A percentile compares a stretch with the other conserved stretches of the same genome.
Evolutionary conservation across 139 green algal species (phyloP).

Genomic region (Closterium sp.): DNA sequence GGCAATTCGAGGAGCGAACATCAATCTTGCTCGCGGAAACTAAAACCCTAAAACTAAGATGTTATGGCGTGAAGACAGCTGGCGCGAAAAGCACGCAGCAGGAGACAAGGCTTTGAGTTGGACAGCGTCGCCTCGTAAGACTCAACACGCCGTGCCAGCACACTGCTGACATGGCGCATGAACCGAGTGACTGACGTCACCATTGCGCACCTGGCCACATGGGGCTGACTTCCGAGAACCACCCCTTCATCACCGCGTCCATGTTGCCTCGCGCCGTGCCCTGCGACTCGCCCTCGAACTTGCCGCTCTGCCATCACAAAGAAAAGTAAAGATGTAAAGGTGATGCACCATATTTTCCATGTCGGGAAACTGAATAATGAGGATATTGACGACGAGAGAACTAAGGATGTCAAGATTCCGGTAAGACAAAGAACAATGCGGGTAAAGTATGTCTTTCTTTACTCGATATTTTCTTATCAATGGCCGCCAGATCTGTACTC

Average conservation of each 20-base stretch:
- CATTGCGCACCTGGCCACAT: conserved; percentile 50
- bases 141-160: too few species aligned
- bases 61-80: not conserved
- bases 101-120: too few species aligned
- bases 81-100: not conserved
- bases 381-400: not conserved
- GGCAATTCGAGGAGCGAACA: too few species aligned
- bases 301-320: not conserved
- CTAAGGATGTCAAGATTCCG: not conserved
- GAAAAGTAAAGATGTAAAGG: not conserved
- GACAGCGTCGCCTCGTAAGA: too few species aligned
- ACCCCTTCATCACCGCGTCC: conserved; percentile 41
- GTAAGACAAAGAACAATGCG: not conserved
- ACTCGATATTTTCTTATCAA: not conserved
- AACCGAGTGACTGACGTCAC: not conserved
- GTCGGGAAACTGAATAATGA: not conserved
- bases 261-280: conserved; percentile 23
- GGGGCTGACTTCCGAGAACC: conserved; percentile 50
- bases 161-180: too few species aligned
- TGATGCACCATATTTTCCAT: not conserved
- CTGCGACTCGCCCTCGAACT: conserved; percentile 12
- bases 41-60: not conserved
- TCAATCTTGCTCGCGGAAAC: too few species aligned
- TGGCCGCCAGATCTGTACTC: not conserved
- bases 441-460: not conserved